Base-by-base conservation (phyloP, 2,329 filamentous ascomycete species). In the Zarea fungicola region DNA sequence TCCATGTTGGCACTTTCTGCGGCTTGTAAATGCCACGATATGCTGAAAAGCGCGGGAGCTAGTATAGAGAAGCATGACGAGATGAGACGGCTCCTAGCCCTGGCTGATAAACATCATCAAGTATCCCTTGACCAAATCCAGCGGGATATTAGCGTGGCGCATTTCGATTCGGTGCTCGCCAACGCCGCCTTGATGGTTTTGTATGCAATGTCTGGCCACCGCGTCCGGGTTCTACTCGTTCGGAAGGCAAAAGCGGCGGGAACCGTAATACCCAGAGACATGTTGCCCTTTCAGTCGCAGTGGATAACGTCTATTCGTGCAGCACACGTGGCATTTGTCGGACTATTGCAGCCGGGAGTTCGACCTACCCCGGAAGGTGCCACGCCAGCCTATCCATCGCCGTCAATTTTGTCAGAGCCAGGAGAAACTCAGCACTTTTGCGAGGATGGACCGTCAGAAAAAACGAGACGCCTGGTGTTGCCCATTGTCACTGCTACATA, bases 141-240 rank as follows among this genome's bases (percentile, higher is more conserved):
- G 40, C 61, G 56, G 1, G 57, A 61, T 0, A 62, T 72, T 3
- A 55, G 58, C 2, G 49, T 56, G 4, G 56, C 62, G 11, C 56
- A 60, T 1, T 70, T 68, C 42, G 64, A 69, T 43, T 49, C 58
- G 42, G 52, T 69, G 2, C 58, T 69, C 7, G 64, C 66, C 9
- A 70, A 70, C 43, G 67, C 68, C 0, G 63, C 69, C 1, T 52
- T 73, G 9, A 72, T 73, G 69, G 67, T 67, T 4, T 58, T 72
- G 21, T 71, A 71, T 16, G 66, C 61, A 0, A 67, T 64, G 0
- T 66, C 62, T 0, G 70, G 61, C 31, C 69, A 72, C 31, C 59
- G 55, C 11, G 55, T 66, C 8, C 63, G 69, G 1, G 65, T 71
- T 2, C 59, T 59, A 18, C 53, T 71, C 4, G 55, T 61, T 1